Base-by-base conservation (phyloP, 345 rosid species). In the Xanthoceras sorbifolium region DNA sequence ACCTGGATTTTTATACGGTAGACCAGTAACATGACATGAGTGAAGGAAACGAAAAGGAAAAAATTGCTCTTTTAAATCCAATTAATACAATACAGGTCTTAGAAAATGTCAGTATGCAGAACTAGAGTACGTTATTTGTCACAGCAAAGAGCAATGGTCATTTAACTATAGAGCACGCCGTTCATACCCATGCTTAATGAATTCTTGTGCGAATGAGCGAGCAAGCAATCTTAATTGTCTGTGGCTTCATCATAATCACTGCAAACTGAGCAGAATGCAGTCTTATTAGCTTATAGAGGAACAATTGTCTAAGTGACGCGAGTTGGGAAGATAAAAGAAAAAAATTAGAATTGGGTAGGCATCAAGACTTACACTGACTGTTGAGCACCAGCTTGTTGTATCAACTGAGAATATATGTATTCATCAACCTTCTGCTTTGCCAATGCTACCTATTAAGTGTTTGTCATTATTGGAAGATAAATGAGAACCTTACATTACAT, bases 361-460 rank as follows among this genome's bases (percentile, higher is more conserved):
- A 42, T 60, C 23, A 34, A 29, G 10, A 34, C 67, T 84, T 72
- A 84, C 84, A 57, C 62, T 26, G 75, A 54, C 66, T 71, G 83
- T 67, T 82, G 81, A 64, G 66, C 71, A 48, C 82, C 84, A 69
- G 83, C 69, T 76, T 85, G 79, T 75, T 85, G 91, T 60, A 84
- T 77, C 82, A 86, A 67, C 78, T 87, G 92, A 64, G 89, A 86
- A 78, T 82, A 86, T 36, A 89, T 85, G 88, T 85, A 87, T 61
- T 89, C 94, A 66, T 87, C 92, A n/a, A 90, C 89, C 75, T 82
- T 79, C 84, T 85, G 90, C 79, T 89, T 90, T 64, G 94, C 92
- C 79, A 90, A 74, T 44, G 92, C 91, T 28, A 90, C 89, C 91
- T 89, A 78, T 42, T 1, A 82, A 36, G 14, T 57, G 73, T 22